Base-by-base conservation (phyloP, 179 eudicot genomes). In the Beta macrorhiza region DNA sequence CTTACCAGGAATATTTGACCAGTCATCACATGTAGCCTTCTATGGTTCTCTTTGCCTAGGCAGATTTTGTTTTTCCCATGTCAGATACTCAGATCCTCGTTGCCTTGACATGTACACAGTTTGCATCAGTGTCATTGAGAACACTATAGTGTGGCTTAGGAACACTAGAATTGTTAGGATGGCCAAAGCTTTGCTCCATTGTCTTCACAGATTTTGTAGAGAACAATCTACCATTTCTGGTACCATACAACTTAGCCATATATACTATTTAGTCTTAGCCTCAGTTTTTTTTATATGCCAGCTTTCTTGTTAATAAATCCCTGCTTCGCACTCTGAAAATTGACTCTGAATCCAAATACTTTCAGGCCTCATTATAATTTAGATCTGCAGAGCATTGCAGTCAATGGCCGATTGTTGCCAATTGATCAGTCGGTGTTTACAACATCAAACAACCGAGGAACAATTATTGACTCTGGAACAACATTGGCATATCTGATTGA, bases 361-460 rank as follows among this genome's bases (percentile, higher is more conserved):
- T 83, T 74, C 97, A 95, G 98, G 95, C 93, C 97, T 64, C 99
- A 96, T 85, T 96, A 93, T 84, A 96, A 92, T 79, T 79, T 96
- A 78, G 87, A 92, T 81, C 87, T 96, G 76, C 89, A 87, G 85
- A 94, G 98, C 86, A 92, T 96, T 82, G 75, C 98, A 67, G 91
- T 96, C 59, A 91, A 92, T 86, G 99, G 98, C 71, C 93, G 87
- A 86, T 82, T 47, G 25, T 80, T 95, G 84, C 73, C 91, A 56
- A 89, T 95, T 79, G 91, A 89, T 72, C 82, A 89, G 79, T 72
- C 85, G 47, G 95, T 89, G 15, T 92, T 93, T 85, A 83, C 90
- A 52, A 91, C 98, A 62, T 89, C 93, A 49, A 84, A 67, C 79
- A 90, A 83, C 79, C 85, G 84, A 63, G 98, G 98, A 82, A 93